Conservation (phyloP, 331 rosid species). For the Malus hybrid region DNA sequence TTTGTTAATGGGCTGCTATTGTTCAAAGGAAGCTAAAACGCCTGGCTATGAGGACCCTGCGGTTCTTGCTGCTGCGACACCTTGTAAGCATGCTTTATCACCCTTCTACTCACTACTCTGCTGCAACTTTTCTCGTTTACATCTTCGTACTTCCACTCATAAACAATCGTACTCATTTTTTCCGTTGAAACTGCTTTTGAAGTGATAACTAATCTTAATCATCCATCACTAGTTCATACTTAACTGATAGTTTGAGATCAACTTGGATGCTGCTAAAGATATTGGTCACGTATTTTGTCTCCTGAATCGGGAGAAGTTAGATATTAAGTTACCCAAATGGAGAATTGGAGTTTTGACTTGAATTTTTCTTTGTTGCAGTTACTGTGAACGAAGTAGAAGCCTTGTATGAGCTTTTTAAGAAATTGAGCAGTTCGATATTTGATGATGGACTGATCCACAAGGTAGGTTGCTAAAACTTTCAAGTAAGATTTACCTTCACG, state of each 20-base stretch:
- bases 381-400: constrained; percentile 77
- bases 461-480: constrained; percentile 31
- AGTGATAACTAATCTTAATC: background rate
- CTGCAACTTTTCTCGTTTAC: constrained; percentile 14
- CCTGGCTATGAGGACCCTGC: constrained; percentile 69
- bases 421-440: constrained; percentile 70
- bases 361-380: constrained; percentile 34
- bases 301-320: background rate
- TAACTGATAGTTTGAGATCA: background rate
- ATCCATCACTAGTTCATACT: background rate
- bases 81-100: constrained; percentile 59
- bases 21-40: constrained; percentile 34
- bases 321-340: background rate
- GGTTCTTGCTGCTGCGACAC: constrained; percentile 81
- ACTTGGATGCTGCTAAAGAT: background rate
- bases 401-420: constrained; percentile 63
- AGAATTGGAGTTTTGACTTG: background rate
- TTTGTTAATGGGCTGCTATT: constrained; percentile 61
- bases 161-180: background rate
- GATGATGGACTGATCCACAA: constrained; percentile 74
- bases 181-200: background rate
- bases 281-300: background rate
- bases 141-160: background rate
- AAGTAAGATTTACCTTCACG: background rate
- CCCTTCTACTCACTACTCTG: constrained; percentile 12